These are phyloP conservation scores for Priceomyces castillae DNA, from an alignment of 805 yeast genomes.

Conservation along the genomic window DNA sequence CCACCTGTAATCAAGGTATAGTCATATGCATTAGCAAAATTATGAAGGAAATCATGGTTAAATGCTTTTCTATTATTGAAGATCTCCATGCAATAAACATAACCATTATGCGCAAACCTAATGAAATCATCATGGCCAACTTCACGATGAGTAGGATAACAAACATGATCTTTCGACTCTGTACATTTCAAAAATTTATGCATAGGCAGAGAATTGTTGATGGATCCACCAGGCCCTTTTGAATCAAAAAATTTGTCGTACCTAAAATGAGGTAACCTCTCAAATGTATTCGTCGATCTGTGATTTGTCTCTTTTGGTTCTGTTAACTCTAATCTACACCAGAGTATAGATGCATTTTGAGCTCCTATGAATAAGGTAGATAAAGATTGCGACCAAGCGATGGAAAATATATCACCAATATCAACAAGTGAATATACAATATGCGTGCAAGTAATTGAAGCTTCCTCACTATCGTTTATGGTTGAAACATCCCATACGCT, in stretches of 20 bases:
- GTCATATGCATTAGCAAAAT: constrained; percentile 14
- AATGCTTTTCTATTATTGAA: constrained; percentile 9
- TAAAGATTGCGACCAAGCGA: constrained; percentile 61
- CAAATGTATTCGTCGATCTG: constrained; percentile 9
- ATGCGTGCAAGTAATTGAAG: constrained; percentile 42
- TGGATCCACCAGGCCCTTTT: constrained; percentile 71
- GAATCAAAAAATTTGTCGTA: constrained; percentile 90
- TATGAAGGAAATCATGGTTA: constrained; percentile 17
- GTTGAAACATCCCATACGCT: constrained; percentile 73
- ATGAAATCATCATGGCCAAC: constrained; percentile 64
- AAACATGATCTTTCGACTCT: constrained; percentile 8
- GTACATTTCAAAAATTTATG: constrained; percentile 20
- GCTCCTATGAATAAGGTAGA: constrained; percentile 79
- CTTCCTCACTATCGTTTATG: constrained; percentile 9
- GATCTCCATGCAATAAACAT: constrained; percentile 67
- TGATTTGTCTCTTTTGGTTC: neutral
- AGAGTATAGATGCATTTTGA: constrained; percentile 85
- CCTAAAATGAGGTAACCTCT: constrained; percentile 53
- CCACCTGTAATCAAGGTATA: constrained; percentile 54
- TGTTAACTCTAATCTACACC: constrained; percentile 45
- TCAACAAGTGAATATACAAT: constrained; percentile 83
- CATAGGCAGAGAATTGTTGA: constrained; percentile 27
- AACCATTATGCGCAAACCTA: constrained; percentile 89
- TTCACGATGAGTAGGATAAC: constrained; percentile 48
- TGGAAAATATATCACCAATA: constrained; percentile 89